Evolutionary conservation across 495 filamentous ascomycete genomes (phyloP).

Genomic region (Aspergillus conjunctus): DNA sequence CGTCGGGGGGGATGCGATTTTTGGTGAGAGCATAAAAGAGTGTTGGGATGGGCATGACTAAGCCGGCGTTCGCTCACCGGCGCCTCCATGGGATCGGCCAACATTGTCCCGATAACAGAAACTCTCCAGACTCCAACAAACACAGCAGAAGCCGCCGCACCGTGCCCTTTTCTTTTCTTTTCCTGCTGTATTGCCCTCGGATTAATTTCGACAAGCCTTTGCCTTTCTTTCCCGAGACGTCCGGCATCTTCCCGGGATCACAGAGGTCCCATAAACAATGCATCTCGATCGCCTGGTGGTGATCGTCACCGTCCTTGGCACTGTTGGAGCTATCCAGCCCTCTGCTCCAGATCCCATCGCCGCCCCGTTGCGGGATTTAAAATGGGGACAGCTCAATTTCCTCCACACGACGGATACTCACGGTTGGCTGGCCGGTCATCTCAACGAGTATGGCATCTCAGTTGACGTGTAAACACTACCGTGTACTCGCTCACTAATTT

Average conservation of each 20-base stretch:
- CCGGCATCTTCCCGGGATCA: not conserved
- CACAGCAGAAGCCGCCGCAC: not conserved
- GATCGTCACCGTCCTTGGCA: conserved; percentile 28
- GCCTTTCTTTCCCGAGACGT: not conserved
- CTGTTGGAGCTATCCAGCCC: conserved; percentile 67
- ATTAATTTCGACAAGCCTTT: not conserved
- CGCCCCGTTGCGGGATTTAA: conserved; percentile 78
- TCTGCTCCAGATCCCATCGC: conserved; percentile 75
- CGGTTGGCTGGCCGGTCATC: conserved; percentile 92
- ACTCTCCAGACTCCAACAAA: not conserved
- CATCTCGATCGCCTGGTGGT: not conserved
- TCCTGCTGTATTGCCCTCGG: not conserved
- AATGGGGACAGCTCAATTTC: conserved; percentile 93
- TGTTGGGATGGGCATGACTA: conserved; percentile 45
- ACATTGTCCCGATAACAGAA: not conserved
- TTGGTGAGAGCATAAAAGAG: conserved; percentile 34
- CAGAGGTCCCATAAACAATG: not conserved
- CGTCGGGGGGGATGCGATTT: conserved; percentile 23
- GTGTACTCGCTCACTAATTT: conserved; percentile 15
- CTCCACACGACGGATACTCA: conserved; percentile 93
- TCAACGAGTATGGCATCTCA: conserved; percentile 68
- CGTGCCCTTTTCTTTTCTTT: not conserved
- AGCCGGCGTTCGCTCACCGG: conserved; percentile 41
- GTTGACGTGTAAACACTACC: not conserved
- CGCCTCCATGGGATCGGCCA: conserved; percentile 34